phyloP scores from a whole-genome alignment of 2,329 filamentous ascomycete species.

The Colletotrichum sp. region DNA sequence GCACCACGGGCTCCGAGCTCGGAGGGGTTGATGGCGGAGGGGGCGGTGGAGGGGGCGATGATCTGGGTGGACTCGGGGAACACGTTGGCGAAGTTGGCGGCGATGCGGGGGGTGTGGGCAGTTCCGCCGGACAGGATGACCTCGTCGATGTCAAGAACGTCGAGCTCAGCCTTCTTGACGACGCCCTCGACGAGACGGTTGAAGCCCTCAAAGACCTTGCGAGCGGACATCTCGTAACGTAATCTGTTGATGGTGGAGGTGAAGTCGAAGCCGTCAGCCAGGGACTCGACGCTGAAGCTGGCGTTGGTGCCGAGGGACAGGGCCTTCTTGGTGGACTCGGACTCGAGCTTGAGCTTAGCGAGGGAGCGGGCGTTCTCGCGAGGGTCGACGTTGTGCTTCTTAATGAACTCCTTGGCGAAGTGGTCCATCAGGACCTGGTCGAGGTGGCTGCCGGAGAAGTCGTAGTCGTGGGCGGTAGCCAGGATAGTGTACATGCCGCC shows the following conservation, averaged over 20 bases:
- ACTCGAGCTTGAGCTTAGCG: conserved; percentile 91
- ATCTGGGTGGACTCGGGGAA: conserved; percentile 84
- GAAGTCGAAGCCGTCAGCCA: conserved; percentile 90
- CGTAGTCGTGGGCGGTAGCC: conserved; percentile 93
- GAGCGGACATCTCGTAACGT: conserved; percentile 87
- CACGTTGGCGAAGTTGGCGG: conserved; percentile 75
- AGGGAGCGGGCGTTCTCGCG: conserved; percentile 79
- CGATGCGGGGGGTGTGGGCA: conserved; percentile 92
- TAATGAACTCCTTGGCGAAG: conserved; percentile 98
- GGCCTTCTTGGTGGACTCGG: conserved; percentile 90
- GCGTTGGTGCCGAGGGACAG: conserved; percentile 88
- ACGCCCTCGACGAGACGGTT: conserved; percentile 83
- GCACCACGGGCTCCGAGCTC: conserved; percentile 89
- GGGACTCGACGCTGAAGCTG: conserved; percentile 89
- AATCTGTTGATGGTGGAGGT: conserved; percentile 90
- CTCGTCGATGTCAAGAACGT: conserved; percentile 92
- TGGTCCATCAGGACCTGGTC: conserved; percentile 94
- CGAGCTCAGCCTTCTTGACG: conserved; percentile 89
- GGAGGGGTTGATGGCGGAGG: conserved; percentile 87
- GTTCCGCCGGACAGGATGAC: conserved; percentile 92
- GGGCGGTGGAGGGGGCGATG: conserved; percentile 80
- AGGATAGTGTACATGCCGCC: conserved; percentile 97
- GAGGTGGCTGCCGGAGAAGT: conserved; percentile 83
- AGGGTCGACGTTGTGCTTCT: conserved; percentile 93
- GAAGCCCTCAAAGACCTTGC: conserved; percentile 88